phyloP scores from a whole-genome alignment of 1,139 yeast species.

The Pichia norvegensis region DNA sequence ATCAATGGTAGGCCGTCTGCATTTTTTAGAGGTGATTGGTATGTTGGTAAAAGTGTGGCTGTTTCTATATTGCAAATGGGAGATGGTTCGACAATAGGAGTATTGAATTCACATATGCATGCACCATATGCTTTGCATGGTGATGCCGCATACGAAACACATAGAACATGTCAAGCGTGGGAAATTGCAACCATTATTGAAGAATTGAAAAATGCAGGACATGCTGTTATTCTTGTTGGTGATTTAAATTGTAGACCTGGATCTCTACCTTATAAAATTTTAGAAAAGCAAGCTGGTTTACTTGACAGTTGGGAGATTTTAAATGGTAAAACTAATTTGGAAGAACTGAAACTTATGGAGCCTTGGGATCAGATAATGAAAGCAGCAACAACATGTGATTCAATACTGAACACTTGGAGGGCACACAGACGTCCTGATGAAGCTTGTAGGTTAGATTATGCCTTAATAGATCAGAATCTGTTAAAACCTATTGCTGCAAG shows the following conservation, averaged over 20 bases:
- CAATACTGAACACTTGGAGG: conserved; percentile 83
- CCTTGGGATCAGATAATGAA: conserved; percentile 60
- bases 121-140: conserved; percentile 85
- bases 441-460: conserved; percentile 89
- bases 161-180: conserved; percentile 95
- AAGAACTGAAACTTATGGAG: conserved; percentile 42
- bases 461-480: conserved; percentile 55
- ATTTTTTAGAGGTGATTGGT: conserved; percentile 93
- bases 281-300: conserved; percentile 63
- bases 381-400: conserved; percentile 90
- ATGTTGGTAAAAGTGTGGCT: conserved; percentile 86
- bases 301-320: conserved; percentile 78
- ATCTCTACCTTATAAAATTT: conserved; percentile 68
- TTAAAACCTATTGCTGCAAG: conserved; percentile 51
- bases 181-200: conserved; percentile 68
- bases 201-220: conserved; percentile 62
- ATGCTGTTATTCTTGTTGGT: conserved; percentile 83
- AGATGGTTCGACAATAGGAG: conserved; percentile 53
- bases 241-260: conserved; percentile 88
- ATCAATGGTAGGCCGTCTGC: conserved; percentile 94
- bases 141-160: conserved; percentile 85
- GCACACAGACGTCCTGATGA: conserved; percentile 50
- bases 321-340: conserved; percentile 37
- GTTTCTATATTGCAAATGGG: conserved; percentile 53
- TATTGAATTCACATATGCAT: conserved; percentile 91